Conservation (phyloP, 768 basidiomycete species). For the Coprinellus aureogranulatus region DNA sequence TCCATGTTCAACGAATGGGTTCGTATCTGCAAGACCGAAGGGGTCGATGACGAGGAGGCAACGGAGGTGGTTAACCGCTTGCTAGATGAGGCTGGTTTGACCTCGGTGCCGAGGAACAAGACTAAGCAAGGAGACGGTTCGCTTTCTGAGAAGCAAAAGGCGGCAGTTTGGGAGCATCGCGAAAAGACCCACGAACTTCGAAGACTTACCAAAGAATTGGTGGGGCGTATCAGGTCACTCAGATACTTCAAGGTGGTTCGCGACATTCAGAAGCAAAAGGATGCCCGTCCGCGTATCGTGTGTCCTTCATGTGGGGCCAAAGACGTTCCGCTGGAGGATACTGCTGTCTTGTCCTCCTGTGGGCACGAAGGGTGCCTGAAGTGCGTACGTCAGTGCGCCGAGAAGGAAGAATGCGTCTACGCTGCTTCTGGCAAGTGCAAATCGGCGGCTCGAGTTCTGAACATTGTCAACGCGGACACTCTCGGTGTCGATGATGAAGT, state of each 20-base stretch:
- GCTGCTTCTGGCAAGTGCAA: slow-evolving; percentile 66
- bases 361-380: slow-evolving; percentile 82
- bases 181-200: slow-evolving; percentile 87
- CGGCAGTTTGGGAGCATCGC: slow-evolving; percentile 74
- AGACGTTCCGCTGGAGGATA: slow-evolving; percentile 58
- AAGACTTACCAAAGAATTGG: slow-evolving; percentile 81
- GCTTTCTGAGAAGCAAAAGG: slow-evolving; percentile 55
- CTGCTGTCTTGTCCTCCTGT: slow-evolving; percentile 87
- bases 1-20: slow-evolving; percentile 80
- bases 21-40: slow-evolving; percentile 63
- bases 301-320: slow-evolving; percentile 63
- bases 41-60: slow-evolving; percentile 78
- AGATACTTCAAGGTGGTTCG: slow-evolving; percentile 92
- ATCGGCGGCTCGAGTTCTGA: slow-evolving; percentile 76
- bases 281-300: slow-evolving; percentile 52
- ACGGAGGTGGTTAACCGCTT: slow-evolving; percentile 57
- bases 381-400: slow-evolving; percentile 72
- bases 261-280: slow-evolving; percentile 76
- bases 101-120: slow-evolving; percentile 40
- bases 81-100: slow-evolving; percentile 59
- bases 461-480: slow-evolving; percentile 77
- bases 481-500: slow-evolving; percentile 77
- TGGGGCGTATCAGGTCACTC: slow-evolving; percentile 84
- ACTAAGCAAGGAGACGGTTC: slow-evolving; percentile 55
- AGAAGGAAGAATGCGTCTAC: slow-evolving; percentile 79